Base-by-base conservation (phyloP, 1,284 basidiomycete genomes). In the Naganishia sp. region DNA sequence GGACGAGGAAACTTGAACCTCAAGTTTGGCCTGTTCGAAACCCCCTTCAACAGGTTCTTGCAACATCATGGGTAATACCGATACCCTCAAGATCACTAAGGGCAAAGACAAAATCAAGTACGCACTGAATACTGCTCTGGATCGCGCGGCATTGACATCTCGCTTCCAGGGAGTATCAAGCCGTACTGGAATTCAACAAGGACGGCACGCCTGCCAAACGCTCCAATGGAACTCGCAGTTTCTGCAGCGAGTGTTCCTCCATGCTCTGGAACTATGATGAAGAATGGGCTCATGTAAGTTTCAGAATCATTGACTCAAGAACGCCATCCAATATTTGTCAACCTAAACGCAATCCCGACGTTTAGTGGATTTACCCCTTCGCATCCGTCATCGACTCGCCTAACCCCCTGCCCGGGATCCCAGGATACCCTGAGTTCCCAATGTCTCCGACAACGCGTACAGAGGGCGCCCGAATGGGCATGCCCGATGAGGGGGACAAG, bases 361-460 rank as follows among this genome's bases (percentile, higher is more conserved):
- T 1, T 2, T 64, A 79, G 75, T 80, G 79, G 79, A 77, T 80
- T 67, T 79, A 80, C 70, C 79, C 79, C 3, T 79, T 75, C 66
- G 78, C 79, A 0, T 74, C 76, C 1, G 70, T 67, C 46, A 78
- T 80, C 65, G 79, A 80, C 68, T 67, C 66, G 52, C 75, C 75
- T 9, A 69, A 73, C 61, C 75, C 75, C 6, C 73, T 79, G 1
- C 77, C 77, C 13, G 13, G 68, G 11, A 63, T 74, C n/a, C 77
- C 77, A 10, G 61, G 61, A 16, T 64, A 64, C 61, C 53, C 61
- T 0, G 21, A 43, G 21, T 48, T 64, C 43, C 45, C 52, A 36
- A 50, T 43, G 36, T 55, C 49, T 0, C 43, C 61, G 18, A 45
- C 42, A 7, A 48, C 25, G 2, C n/a, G 45, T 5, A 42, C 53